These are phyloP conservation scores for Argentina anserina DNA, from an alignment of 306 rosid genomes.

Conservation along the genomic window DNA sequence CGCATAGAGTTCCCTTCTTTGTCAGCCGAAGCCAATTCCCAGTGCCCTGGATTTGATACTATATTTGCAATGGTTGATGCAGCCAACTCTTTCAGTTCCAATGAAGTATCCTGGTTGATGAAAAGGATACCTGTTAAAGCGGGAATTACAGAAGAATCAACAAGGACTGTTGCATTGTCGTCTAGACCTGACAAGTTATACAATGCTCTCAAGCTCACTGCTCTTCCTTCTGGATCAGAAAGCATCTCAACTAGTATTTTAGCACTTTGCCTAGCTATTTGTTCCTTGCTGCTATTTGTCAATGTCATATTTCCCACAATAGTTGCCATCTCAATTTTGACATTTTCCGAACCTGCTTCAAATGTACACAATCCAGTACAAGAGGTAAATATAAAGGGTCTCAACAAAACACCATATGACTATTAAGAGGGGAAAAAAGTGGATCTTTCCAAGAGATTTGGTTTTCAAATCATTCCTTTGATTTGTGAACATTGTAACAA, in stretches of 20 bases:
- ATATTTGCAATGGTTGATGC: constrained; percentile 54
- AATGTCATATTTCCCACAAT: constrained; percentile 52
- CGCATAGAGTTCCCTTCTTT: constrained; percentile 48
- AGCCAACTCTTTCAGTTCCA: constrained; percentile 43
- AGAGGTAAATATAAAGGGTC: background rate
- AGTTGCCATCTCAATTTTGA: constrained; percentile 54
- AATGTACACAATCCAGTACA: constrained; percentile 11
- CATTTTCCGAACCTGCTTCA: constrained; percentile 46
- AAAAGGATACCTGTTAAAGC: constrained; percentile 44
- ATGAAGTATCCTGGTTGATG: constrained; percentile 25
- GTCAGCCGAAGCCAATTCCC: constrained; percentile 65
- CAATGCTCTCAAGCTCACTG: constrained; percentile 51
- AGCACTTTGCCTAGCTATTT: constrained; percentile 50
- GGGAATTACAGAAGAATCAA: constrained; percentile 45
- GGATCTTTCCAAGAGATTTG: background rate
- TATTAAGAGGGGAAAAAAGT: background rate
- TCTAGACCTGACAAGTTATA: constrained; percentile 52
- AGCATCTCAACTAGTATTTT: constrained; percentile 45
- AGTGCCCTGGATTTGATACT: constrained; percentile 54
- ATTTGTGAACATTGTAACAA: too few relatives aligned
- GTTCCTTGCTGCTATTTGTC: constrained; percentile 56
- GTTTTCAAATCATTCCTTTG: background rate
- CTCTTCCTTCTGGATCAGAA: constrained; percentile 42
- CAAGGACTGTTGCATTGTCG: constrained; percentile 53
- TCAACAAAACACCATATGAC: background rate